A percentile compares a stretch with the other conserved stretches of the same genome.
phyloP scores from a whole-genome alignment of 805 yeast species.

The Pichia cephalocereana region DNA sequence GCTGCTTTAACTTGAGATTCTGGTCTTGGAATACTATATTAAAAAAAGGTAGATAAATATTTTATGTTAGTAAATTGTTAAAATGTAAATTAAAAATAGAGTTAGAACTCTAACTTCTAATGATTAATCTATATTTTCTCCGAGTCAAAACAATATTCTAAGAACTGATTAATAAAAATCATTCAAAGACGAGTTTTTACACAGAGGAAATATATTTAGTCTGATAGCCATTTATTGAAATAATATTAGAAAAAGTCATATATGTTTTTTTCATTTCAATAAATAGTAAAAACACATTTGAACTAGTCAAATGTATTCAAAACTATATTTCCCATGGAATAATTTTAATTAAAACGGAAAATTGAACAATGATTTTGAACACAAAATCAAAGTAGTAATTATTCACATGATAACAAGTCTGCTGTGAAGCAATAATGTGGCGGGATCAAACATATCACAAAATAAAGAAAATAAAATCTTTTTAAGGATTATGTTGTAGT shows the following conservation, averaged over 20 bases:
- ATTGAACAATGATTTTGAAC: not conserved
- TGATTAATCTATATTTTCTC: conserved; percentile 7
- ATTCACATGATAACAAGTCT: not conserved
- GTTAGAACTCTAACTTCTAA: not conserved
- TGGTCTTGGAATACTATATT: conserved; percentile 49
- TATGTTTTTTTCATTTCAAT: not conserved
- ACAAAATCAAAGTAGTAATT: not conserved
- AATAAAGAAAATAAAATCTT: not conserved
- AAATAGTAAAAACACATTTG: not conserved
- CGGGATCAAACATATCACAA: not conserved
- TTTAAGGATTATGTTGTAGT: conserved; percentile 19
- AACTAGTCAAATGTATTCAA: not conserved
- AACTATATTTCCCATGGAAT: conserved; percentile 27
- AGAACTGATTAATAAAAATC: conserved; percentile 22
- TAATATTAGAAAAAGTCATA: no score
- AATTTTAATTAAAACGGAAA: conserved; percentile 10
- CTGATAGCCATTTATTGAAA: conserved; percentile 1
- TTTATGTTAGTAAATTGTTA: conserved; percentile 11
- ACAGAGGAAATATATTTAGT: conserved; percentile 23
- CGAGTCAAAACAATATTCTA: conserved; percentile 11
- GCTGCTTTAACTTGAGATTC: conserved; percentile 81
- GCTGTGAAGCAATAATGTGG: not conserved
- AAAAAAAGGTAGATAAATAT: not conserved
- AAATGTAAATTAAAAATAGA: not conserved
- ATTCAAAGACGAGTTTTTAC: conserved; percentile 21